Conservation (phyloP, 2,329 filamentous ascomycete genomes). For the Lachnellula subtilissima region DNA sequence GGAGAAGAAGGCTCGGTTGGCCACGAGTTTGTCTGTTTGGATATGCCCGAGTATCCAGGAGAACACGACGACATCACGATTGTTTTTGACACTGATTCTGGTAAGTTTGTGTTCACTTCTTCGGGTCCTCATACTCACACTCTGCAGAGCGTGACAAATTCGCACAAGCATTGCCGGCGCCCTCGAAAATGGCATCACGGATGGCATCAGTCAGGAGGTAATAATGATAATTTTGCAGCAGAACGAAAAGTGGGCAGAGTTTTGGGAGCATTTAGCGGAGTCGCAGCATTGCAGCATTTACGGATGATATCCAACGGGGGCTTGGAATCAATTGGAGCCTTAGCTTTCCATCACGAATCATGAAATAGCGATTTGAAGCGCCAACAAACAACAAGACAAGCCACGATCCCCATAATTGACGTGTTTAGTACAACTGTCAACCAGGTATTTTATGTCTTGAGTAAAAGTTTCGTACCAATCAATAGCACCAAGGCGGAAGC, state of each 20-base stretch:
- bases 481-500: no score
- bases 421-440: background rate
- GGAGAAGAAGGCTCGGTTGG: constrained; percentile 49
- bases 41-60: constrained; percentile 81
- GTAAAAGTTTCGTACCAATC: no score
- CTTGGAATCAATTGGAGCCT: background rate
- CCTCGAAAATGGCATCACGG: constrained; percentile 29
- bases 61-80: constrained; percentile 91
- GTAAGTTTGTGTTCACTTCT: constrained; percentile 17
- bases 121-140: background rate
- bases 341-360: background rate
- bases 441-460: background rate
- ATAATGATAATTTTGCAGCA: background rate
- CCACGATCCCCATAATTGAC: background rate
- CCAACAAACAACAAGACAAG: background rate
- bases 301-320: constrained; percentile 1
- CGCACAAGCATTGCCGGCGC: constrained; percentile 30
- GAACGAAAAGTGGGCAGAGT: background rate
- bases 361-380: background rate
- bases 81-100: constrained; percentile 69
- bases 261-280: background rate
- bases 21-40: constrained; percentile 74
- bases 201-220: constrained; percentile 32
- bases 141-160: constrained; percentile 29
- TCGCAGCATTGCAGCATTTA: background rate